These are phyloP conservation scores for Debaryomycetaceae sp. DNA, from an alignment of 1,139 yeast genomes.

Conservation along the genomic window DNA sequence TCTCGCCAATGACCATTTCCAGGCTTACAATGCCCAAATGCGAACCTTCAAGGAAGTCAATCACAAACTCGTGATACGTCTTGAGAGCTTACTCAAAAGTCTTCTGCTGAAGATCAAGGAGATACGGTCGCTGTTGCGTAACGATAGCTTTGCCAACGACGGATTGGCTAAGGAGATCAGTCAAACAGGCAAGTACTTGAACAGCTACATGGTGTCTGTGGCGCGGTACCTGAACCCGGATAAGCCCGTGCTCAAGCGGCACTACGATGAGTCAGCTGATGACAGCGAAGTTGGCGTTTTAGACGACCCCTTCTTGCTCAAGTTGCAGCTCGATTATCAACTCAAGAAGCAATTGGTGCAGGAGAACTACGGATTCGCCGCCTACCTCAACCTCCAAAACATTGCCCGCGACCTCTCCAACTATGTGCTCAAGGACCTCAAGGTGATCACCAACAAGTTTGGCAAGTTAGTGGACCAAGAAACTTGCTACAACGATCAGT, in stretches of 20 bases:
- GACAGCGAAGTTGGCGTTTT: conserved; percentile 18
- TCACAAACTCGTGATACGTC: conserved; percentile 33
- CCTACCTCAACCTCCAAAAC: conserved; percentile 40
- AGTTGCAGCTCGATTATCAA: conserved; percentile 38
- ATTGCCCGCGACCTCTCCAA: conserved; percentile 39
- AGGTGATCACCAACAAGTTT: conserved; percentile 29
- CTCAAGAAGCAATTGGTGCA: conserved; percentile 39
- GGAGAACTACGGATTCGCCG: conserved; percentile 43
- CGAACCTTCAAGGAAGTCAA: conserved; percentile 32
- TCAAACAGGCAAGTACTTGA: conserved; percentile 34
- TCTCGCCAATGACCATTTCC: conserved; percentile 34
- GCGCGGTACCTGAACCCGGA: conserved; percentile 27
- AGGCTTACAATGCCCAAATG: conserved; percentile 22
- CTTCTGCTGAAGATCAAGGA: conserved; percentile 39
- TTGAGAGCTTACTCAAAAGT: conserved; percentile 35
- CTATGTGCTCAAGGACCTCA: conserved; percentile 37
- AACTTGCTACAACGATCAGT: conserved; percentile 9
- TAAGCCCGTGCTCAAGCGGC: conserved; percentile 25
- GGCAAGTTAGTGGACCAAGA: conserved; percentile 26
- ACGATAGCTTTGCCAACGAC: conserved; percentile 41
- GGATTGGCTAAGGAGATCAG: conserved; percentile 36
- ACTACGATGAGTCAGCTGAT: conserved; percentile 15
- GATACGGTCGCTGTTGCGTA: conserved; percentile 36
- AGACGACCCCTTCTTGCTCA: conserved; percentile 43
- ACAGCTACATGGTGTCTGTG: conserved; percentile 28